Percentiles rank a stretch among this genome's conserved stretches.
Evolutionary conservation across 2,329 filamentous ascomycete species (phyloP).

Genomic region (Blumeria graminis): DNA sequence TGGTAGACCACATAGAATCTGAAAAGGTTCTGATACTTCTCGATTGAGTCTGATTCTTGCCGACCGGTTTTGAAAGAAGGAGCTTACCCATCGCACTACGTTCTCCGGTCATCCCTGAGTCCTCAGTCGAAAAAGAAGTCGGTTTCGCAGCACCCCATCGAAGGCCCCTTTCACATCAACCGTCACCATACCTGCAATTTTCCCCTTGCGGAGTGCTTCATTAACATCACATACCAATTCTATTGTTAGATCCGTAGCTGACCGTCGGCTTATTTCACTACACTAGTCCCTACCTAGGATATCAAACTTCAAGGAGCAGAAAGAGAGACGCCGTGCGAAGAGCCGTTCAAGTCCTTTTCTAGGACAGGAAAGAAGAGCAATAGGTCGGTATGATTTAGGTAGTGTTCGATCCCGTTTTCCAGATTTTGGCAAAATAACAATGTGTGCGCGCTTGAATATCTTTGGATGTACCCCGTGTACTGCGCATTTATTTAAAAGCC

Average conservation of each 20-base stretch:
- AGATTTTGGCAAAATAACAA: neutral
- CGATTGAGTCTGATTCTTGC: neutral
- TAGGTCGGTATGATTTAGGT: neutral
- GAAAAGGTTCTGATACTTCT: neutral
- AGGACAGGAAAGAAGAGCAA: neutral
- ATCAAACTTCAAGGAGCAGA: neutral
- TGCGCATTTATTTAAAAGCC: neutral
- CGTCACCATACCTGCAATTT: neutral
- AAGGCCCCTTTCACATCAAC: neutral
- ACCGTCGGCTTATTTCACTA: neutral
- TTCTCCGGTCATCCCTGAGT: neutral
- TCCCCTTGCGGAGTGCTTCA: neutral
- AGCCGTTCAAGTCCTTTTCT: neutral
- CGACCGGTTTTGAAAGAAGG: neutral
- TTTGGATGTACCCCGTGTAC: neutral
- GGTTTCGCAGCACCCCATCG: neutral
- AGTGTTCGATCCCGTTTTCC: neutral
- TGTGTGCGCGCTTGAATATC: neutral
- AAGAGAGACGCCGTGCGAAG: neutral
- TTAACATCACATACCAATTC: neutral
- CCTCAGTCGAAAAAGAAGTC: neutral
- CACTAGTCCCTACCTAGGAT: neutral
- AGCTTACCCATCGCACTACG: neutral
- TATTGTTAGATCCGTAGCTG: neutral
- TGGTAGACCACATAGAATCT: neutral